These are phyloP conservation scores for Verticillium longisporum DNA, from an alignment of 2,329 filamentous ascomycete species.

Conservation along the genomic window DNA sequence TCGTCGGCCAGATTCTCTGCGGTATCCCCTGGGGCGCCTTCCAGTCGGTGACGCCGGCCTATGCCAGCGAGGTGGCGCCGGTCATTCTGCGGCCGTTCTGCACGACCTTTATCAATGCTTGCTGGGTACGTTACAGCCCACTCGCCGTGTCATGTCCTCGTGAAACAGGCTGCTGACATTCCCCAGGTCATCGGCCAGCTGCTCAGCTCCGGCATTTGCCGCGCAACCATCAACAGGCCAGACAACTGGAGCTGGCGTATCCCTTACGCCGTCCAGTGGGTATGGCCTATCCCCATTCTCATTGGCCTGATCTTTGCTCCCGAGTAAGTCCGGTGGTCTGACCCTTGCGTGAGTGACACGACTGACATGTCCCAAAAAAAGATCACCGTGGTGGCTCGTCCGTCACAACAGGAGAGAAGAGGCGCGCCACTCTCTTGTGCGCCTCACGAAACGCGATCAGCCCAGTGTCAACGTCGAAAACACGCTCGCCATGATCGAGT, in stretches of 20 bases:
- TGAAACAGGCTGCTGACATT: conserved; percentile 19
- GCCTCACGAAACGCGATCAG: conserved; percentile 31
- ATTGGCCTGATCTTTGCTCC: conserved; percentile 37
- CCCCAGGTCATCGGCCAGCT: conserved; percentile 45
- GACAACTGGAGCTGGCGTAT: conserved; percentile 43
- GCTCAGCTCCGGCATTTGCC: conserved; percentile 39
- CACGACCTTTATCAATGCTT: conserved; percentile 50
- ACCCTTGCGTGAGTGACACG: neutral
- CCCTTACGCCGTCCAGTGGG: conserved; percentile 46
- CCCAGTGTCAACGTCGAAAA: conserved; percentile 36
- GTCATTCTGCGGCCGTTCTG: conserved; percentile 42
- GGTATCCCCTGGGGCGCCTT: conserved; percentile 46
- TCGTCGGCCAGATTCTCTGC: conserved; percentile 43
- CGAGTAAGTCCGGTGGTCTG: conserved; percentile 20
- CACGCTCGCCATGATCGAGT: conserved; percentile 46
- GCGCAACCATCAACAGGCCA: conserved; percentile 27
- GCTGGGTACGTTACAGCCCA: conserved; percentile 27
- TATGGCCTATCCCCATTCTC: conserved; percentile 42
- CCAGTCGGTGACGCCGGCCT: conserved; percentile 43
- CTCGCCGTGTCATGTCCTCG: too few species aligned
- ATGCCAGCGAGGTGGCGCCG: conserved; percentile 45
- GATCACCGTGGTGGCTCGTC: conserved; percentile 45
- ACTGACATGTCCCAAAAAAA: conserved; percentile 8
- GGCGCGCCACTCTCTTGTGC: conserved; percentile 32
- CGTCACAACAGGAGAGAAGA: conserved; percentile 33